Base-by-base conservation (phyloP, 768 basidiomycete species). In the Basidioascus undulatus region DNA sequence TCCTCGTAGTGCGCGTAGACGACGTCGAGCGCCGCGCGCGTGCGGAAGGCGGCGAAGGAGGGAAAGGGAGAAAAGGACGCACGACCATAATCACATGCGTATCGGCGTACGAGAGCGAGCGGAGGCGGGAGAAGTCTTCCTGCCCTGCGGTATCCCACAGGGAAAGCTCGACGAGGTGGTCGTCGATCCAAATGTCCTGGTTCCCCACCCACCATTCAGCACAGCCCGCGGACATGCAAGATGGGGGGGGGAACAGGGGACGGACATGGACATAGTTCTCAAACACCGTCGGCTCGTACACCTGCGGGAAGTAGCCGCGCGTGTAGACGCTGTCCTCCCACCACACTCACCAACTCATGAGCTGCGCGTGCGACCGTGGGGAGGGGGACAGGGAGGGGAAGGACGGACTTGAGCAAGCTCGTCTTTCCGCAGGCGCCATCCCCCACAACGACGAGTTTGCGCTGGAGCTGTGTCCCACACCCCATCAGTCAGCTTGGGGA, bases 141-240 rank as follows among this genome's bases (percentile, higher is more conserved):
- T 89, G 84, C 32, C 83, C 83, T 84, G 60, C 89, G 34, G 89
- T 96, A 56, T 96, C 89, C 89, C 89, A 96, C 47, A 96, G 55
- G 55, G 83, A 82, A 33, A 98, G 65, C 53, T 96, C 87, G 12
- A 94, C 76, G 24, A 69, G 57, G 50, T 82, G 76, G 26, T 82
- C 83, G 48, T 94, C 86, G 21, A 16, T 13, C 37, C 39, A 12
- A 3, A 52, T 28, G 6, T 50, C 47, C 20, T 44, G n/a, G n/a
- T n/a, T n/a, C n/a, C n/a, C n/a, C n/a, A n/a, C n/a, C n/a, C n/a
- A n/a, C n/a, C n/a, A n/a, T n/a, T n/a, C n/a, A n/a, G n/a, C n/a
- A n/a, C n/a, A n/a, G n/a, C n/a, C n/a, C n/a, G n/a, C n/a, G n/a
- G n/a, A n/a, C n/a, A n/a, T n/a, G n/a, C n/a, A n/a, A n/a, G n/a